Conservation (phyloP, 192 early-diverging fungal species). For the Coemansia sp. region DNA sequence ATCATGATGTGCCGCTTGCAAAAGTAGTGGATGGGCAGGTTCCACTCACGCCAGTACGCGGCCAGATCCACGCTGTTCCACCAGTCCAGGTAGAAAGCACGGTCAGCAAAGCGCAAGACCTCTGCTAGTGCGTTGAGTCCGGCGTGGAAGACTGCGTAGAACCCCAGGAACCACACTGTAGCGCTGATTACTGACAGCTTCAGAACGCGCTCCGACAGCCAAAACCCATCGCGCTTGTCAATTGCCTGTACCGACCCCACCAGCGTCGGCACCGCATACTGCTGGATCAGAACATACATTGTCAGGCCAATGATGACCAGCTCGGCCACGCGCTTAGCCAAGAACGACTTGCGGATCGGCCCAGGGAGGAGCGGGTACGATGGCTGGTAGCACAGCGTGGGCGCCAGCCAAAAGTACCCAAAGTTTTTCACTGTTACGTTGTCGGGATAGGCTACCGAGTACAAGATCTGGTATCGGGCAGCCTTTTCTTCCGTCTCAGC, state of each 20-base stretch:
- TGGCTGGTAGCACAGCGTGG: constrained; percentile 87
- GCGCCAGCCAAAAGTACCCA: constrained; percentile 75
- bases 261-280: constrained; percentile 79
- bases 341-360: constrained; percentile 68
- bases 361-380: constrained; percentile 66
- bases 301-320: constrained; percentile 61
- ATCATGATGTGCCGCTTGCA: constrained; percentile 88
- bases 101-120: constrained; percentile 81
- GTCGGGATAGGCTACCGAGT: constrained; percentile 65
- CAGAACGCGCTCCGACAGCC: constrained; percentile 80
- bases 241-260: constrained; percentile 72
- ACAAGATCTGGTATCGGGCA: constrained; percentile 42
- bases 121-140: constrained; percentile 79
- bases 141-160: constrained; percentile 82
- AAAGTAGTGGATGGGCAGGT: constrained; percentile 82
- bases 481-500: background rate
- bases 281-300: constrained; percentile 79
- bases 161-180: constrained; percentile 86
- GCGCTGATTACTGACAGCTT: constrained; percentile 77
- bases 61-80: constrained; percentile 80
- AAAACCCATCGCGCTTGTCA: constrained; percentile 63
- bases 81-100: constrained; percentile 85
- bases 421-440: constrained; percentile 65
- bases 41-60: constrained; percentile 90
- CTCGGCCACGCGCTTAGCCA: constrained; percentile 79